Percentiles rank a stretch among this genome's conserved stretches.
These are phyloP conservation scores for Aspergillus unguis DNA, from an alignment of 2,329 filamentous ascomycete genomes.

Conservation along the genomic window DNA sequence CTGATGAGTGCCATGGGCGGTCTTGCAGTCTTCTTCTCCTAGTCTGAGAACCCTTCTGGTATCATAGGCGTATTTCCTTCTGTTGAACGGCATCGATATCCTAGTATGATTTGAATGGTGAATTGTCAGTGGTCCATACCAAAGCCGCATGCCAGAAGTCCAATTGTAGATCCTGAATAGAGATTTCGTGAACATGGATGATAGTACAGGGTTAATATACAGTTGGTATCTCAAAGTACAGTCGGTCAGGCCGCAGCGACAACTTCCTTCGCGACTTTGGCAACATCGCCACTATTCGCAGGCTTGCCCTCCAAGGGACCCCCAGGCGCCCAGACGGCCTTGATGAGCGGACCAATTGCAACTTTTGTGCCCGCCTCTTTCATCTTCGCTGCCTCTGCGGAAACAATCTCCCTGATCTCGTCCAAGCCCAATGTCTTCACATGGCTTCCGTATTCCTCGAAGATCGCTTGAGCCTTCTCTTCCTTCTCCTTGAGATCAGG, in stretches of 20 bases:
- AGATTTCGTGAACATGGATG: conserved; percentile 5
- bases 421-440: conserved; percentile 42
- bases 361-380: conserved; percentile 35
- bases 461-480: conserved; percentile 41
- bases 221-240: conserved; percentile 4
- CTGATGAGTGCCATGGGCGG: conserved; percentile 47
- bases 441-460: conserved; percentile 45
- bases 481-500: conserved; percentile 46
- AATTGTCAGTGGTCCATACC: neutral
- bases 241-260: conserved; percentile 23
- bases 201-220: conserved; percentile 27
- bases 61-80: neutral
- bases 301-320: conserved; percentile 45
- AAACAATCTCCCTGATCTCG: conserved; percentile 40
- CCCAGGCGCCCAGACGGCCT: conserved; percentile 40
- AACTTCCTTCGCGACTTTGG: conserved; percentile 38
- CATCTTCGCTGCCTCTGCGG: conserved; percentile 34
- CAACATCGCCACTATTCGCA: conserved; percentile 41
- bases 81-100: neutral
- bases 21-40: conserved; percentile 35
- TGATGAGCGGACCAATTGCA: conserved; percentile 40
- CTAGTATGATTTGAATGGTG: neutral
- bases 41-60: neutral
- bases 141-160: neutral
- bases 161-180: neutral